Evolutionary conservation across 192 early-diverging fungal species (phyloP), one percentile per base, ranked within the genome.

Genomic region (Allomyces macrogynus): DNA sequence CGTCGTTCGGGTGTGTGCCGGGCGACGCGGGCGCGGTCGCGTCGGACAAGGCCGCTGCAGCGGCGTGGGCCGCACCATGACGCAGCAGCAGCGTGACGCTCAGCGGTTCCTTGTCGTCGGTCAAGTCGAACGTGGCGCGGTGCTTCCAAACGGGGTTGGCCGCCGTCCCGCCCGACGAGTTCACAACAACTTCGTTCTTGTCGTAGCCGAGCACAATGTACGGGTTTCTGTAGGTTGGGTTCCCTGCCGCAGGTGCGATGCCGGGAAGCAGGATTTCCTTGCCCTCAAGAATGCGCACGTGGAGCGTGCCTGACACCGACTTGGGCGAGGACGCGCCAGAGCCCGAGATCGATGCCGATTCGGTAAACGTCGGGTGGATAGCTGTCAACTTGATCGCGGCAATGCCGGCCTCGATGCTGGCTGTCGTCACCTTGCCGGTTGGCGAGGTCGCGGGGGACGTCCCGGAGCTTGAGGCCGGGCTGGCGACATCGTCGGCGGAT

Each of bases 181-280:
- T 85, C 60, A 90, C 84, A 64, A 93, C 77, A 25, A 90, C 81
- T 71, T 95, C 91, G 73, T 93, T 93, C 78, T 92, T 92, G 77
- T 95, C 92, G 65, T 93, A 91, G 75, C 92, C 92, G 20, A 95
- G 77, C 18, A 95, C 89, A 7, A 82, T 84, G 70, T 93, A 95
- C 10, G 92, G 92, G 32, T 40, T 40, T 40, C 24, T 86, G 70
- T 82, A n/a, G 16, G 4, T 57, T 3, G 49, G 12, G 49, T 20
- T 57, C 49, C 16, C 49, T n/a, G 16, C 16, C 49, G 49, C 49
- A 3, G 12, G 16, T 16, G 49, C 20, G 49, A n/a, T 57, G 9
- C 16, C 49, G 20, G 49, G 16, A 57, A 14, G 49, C 49, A n/a
- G 9, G 49, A 57, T n/a, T 14, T 57, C 49, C 16, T n/a, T 14